phyloP scores from a whole-genome alignment of 345 rosid genomes.

The Pistacia atlantica region DNA sequence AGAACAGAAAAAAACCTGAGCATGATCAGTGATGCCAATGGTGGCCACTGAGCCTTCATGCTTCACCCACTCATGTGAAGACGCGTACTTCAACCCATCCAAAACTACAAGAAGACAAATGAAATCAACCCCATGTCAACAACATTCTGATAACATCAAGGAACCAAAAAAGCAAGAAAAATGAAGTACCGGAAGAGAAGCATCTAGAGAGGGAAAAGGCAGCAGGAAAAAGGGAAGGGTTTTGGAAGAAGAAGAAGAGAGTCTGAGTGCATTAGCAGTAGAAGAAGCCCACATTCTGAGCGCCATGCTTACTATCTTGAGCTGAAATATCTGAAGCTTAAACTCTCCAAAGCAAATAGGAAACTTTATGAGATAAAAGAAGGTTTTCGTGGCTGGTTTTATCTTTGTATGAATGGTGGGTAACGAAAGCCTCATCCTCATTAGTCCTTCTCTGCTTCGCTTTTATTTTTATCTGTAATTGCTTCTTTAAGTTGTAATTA shows the following conservation, averaged over 20 bases:
- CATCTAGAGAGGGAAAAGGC: slow-evolving; percentile 71
- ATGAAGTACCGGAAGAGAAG: slow-evolving; percentile 66
- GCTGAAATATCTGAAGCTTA: not conserved
- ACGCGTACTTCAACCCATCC: slow-evolving; percentile 90
- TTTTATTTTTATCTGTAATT: too few relatives aligned
- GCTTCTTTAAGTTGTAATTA: too few relatives aligned
- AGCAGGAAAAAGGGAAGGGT: slow-evolving; percentile 47
- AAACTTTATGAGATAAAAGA: slow-evolving; percentile 15
- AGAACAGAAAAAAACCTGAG: slow-evolving; percentile 56
- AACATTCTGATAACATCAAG: not conserved
- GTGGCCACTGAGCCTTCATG: slow-evolving; percentile 87
- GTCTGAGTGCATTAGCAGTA: slow-evolving; percentile 77
- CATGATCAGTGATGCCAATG: slow-evolving; percentile 92
- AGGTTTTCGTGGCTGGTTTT: slow-evolving; percentile 25
- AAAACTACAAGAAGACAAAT: slow-evolving; percentile 47
- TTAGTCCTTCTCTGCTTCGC: not conserved
- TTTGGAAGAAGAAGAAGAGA: slow-evolving; percentile 59
- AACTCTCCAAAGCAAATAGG: not conserved
- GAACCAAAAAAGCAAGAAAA: not conserved
- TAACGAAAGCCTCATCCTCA: slow-evolving; percentile 72
- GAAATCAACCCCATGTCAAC: not conserved
- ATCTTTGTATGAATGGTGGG: slow-evolving; percentile 79
- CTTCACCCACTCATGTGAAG: slow-evolving; percentile 96
- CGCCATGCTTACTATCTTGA: slow-evolving; percentile 49
- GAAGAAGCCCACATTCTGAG: slow-evolving; percentile 97